These are phyloP conservation scores for Fusarium sp. DNA, from an alignment of 2,329 filamentous ascomycete species.

Conservation along the genomic window DNA sequence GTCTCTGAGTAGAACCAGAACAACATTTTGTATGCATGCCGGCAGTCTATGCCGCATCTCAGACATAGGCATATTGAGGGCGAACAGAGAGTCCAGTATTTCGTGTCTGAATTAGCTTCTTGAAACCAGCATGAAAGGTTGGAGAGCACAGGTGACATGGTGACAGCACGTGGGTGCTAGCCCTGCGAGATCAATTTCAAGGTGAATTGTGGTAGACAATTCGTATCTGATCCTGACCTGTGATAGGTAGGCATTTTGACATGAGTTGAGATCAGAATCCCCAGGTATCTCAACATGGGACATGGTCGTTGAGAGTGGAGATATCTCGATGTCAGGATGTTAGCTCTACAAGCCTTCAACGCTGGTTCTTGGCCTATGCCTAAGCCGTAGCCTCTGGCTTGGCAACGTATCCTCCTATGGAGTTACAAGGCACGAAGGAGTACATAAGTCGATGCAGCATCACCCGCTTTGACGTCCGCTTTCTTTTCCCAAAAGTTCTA, in stretches of 20 bases:
- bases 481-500: conserved; percentile 18
- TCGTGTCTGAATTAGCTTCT: neutral
- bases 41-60: neutral
- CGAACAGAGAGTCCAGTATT: neutral
- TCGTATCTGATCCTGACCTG: neutral
- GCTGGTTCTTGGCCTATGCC: conserved; percentile 1
- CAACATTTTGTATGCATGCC: neutral
- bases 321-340: neutral
- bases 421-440: conserved; percentile 1
- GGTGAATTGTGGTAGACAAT: neutral
- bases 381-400: conserved; percentile 5
- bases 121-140: neutral
- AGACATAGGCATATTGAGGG: neutral
- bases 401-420: conserved; percentile 11
- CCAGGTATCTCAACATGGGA: neutral
- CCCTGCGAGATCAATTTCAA: neutral
- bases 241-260: neutral
- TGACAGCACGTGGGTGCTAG: conserved; percentile 6
- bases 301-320: conserved; percentile 1
- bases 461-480: conserved; percentile 28
- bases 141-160: neutral
- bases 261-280: conserved; percentile 12
- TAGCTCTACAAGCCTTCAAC: conserved; percentile 1
- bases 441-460: neutral
- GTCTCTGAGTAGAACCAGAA: neutral